phyloP scores from a whole-genome alignment of 805 yeast species.

The Sugiyamaella smithiae region DNA sequence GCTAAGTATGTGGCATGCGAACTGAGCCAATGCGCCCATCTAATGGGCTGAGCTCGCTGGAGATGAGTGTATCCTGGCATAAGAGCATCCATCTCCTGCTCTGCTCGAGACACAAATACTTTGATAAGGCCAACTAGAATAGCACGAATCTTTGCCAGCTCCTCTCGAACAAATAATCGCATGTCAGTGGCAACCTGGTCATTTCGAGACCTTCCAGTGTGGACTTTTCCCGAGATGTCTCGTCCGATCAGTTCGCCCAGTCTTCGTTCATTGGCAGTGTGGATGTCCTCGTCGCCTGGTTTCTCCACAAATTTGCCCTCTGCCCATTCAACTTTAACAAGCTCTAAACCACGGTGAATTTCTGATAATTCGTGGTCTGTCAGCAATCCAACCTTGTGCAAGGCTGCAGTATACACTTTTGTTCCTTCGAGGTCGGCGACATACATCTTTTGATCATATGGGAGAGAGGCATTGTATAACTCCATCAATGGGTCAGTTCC shows the following conservation, averaged over 20 bases:
- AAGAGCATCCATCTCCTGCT: conserved; percentile 78
- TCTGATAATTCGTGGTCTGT: conserved; percentile 68
- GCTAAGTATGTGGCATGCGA: conserved; percentile 93
- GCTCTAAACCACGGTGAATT: conserved; percentile 78
- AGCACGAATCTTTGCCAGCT: conserved; percentile 55
- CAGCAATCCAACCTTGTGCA: conserved; percentile 72
- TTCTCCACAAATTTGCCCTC: conserved; percentile 62
- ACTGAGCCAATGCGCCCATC: conserved; percentile 98
- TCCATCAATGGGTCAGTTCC: conserved; percentile 98
- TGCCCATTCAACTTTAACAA: conserved; percentile 81
- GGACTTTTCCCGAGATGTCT: conserved; percentile 94
- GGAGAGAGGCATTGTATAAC: conserved; percentile 91
- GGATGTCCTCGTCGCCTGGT: conserved; percentile 95
- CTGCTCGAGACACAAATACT: conserved; percentile 72
- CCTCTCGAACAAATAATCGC: conserved; percentile 88
- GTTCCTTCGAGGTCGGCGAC: conserved; percentile 94
- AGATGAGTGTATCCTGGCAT: conserved; percentile 99
- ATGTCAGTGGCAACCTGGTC: conserved; percentile 99
- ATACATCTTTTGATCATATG: conserved; percentile 94
- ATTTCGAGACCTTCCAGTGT: conserved; percentile 98
- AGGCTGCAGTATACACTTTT: conserved; percentile 84
- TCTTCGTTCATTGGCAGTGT: conserved; percentile 97
- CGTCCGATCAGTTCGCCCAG: conserved; percentile 94
- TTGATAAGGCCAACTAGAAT: conserved; percentile 59
- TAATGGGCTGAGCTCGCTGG: conserved; percentile 98